Evolutionary conservation across 2,329 filamentous ascomycete species (phyloP).

Genomic region (Claviceps quebecensis): DNA sequence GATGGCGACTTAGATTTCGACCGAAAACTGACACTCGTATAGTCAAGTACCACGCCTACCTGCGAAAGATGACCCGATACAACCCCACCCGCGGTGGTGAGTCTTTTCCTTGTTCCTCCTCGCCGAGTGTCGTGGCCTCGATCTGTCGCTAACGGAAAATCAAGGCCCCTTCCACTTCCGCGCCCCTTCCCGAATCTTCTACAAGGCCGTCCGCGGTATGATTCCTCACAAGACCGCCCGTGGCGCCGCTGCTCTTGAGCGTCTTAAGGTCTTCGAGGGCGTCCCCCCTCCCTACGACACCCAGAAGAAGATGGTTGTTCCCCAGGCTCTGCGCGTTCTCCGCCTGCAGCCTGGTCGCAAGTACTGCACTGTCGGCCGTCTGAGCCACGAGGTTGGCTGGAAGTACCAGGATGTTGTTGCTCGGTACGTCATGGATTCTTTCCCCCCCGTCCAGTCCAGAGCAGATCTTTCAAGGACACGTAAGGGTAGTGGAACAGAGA

Average conservation of each 20-base stretch:
- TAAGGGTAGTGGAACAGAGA: background rate
- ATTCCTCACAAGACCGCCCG: conserved; percentile 99
- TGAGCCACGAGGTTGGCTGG: conserved; percentile 99
- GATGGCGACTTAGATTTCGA: conserved; percentile 2
- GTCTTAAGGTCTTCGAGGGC: conserved; percentile 99
- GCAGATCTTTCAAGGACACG: background rate
- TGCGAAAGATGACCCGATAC: conserved; percentile 99
- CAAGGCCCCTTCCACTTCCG: conserved; percentile 99
- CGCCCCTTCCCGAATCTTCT: conserved; percentile 98
- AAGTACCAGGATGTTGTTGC: conserved; percentile 99
- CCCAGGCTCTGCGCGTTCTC: conserved; percentile 92
- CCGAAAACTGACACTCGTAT: conserved; percentile 34
- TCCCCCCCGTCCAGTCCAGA: background rate
- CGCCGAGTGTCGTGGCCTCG: conserved; percentile 15
- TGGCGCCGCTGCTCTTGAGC: conserved; percentile 89
- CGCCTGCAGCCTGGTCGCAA: conserved; percentile 97
- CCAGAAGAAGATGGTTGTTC: conserved; percentile 99
- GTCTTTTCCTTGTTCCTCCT: conserved; percentile 19
- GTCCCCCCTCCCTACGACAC: conserved; percentile 98
- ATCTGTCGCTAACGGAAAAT: conserved; percentile 11
- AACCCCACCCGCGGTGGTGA: conserved; percentile 97
- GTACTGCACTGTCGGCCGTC: conserved; percentile 97
- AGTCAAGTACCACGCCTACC: conserved; percentile 99
- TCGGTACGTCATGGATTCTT: conserved; percentile 46
- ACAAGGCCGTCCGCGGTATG: conserved; percentile 99